These are phyloP conservation scores for Labyrinthula sp. DNA, from an alignment of 352 stramenopile genomes.

Conservation along the genomic window DNA sequence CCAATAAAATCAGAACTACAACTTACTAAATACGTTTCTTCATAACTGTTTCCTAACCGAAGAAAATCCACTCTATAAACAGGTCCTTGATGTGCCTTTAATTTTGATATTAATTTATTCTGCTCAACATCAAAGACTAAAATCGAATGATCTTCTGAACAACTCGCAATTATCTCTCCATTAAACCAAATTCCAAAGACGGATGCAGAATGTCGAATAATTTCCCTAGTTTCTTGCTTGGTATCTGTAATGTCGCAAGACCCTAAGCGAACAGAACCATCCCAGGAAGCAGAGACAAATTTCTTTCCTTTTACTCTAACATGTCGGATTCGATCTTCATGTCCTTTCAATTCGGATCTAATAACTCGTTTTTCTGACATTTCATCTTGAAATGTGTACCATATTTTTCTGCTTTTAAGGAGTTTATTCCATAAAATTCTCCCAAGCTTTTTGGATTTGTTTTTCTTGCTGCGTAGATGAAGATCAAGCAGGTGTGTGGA, in stretches of 20 bases:
- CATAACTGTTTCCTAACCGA: too few species aligned
- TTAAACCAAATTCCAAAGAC: conserved; percentile 29
- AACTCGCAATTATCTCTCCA: conserved; percentile 12
- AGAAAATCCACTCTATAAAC: conserved; percentile 26
- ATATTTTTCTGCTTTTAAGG: too few species aligned
- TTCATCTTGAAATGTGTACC: too few species aligned
- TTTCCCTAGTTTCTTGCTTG: conserved; percentile 8
- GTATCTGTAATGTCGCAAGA: conserved; percentile 14
- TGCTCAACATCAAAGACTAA: conserved; percentile 19
- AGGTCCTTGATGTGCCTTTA: background rate
- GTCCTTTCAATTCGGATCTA: too few species aligned
- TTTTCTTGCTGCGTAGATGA: too few species aligned
- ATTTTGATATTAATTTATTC: background rate
- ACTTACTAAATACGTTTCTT: conserved; percentile 14
- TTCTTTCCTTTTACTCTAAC: conserved; percentile 16
- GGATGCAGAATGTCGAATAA: conserved; percentile 12
- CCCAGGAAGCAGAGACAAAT: conserved; percentile 20
- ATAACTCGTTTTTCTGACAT: too few species aligned
- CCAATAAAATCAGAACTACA: conserved; percentile 20
- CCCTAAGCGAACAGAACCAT: conserved; percentile 21
- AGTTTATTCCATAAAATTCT: too few species aligned
- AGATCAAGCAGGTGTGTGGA: too few species aligned
- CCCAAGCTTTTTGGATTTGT: too few species aligned
- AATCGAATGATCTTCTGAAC: conserved; percentile 25
- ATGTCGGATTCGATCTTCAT: conserved; percentile 26